Base-by-base conservation (phyloP, 805 yeast genomes). In the Starmerella ratchasimensis region DNA sequence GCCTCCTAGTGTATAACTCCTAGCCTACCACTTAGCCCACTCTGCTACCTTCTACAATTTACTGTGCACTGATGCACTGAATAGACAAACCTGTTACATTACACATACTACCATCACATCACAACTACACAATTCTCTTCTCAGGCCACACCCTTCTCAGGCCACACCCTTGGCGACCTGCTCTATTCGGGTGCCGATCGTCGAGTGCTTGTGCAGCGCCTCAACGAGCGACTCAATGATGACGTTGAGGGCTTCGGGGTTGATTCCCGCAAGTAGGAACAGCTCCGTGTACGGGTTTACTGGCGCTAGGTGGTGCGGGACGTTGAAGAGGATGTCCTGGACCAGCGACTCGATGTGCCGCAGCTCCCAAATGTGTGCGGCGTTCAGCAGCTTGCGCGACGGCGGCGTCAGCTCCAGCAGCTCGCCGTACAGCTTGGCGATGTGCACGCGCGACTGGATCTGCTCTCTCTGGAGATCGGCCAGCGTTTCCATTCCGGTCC, bases 351-450 rank as follows among this genome's bases (percentile, higher is more conserved):
- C 56, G 31, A 56, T 54, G 42, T 51, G 47, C 24, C 52, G 43
- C 33, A 56, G 43, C 11, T 54, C 42, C 60, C 60, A 56, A 38
- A 55, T 57, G 39, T 56, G 60, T 9, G 57, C 55, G 5, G 58
- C 60, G 32, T 54, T 51, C 17, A 53, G 37, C 19, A 53, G 39
- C 28, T 41, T 39, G 19, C 55, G 53, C 36, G 46, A 40, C 36
- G 54, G 51, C 16, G 55, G 50, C 34, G 54, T 50, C 14, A 51
- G 38, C 38, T 47, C 43, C n/a, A 56, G 48, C 29, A 56, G 47
- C 25, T 41, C 47, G 16, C 49, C 49, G 39, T 55, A 56, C 20
- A 56, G 46, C 16, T 40, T 42, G 13, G 58, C 38, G 28, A 56
- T 51, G 20, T 41, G 38, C 46, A 58, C 50, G n/a, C 60, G 41